Conservation (phyloP, 192 early-diverging fungal species). For the Coemansia sp. region DNA sequence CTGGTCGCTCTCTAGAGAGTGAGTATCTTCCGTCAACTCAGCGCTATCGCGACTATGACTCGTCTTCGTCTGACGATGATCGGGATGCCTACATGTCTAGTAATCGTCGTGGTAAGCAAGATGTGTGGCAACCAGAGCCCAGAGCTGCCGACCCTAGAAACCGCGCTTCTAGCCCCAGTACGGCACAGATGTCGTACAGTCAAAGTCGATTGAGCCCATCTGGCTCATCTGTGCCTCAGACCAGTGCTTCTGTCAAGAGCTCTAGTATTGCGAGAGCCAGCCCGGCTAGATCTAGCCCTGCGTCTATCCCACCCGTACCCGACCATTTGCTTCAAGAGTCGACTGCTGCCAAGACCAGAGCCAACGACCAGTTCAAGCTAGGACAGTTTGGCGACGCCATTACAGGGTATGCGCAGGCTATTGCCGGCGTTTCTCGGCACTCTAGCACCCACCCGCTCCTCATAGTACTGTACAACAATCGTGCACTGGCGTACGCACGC, state of each 20-base stretch:
- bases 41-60: constrained; percentile 32
- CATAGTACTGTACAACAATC: constrained; percentile 80
- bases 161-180: background rate
- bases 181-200: background rate
- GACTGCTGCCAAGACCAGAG: constrained; percentile 58
- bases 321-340: constrained; percentile 16
- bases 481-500: constrained; percentile 79
- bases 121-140: background rate
- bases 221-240: background rate
- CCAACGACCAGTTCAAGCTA: constrained; percentile 85
- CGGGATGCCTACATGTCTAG: constrained; percentile 31
- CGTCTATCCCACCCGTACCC: constrained; percentile 21
- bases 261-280: background rate
- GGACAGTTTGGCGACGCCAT: constrained; percentile 90
- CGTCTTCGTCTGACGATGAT: constrained; percentile 37
- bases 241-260: background rate
- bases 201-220: background rate
- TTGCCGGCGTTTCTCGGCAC: constrained; percentile 58
- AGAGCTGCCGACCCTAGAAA: background rate
- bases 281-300: background rate
- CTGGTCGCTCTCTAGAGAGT: background rate
- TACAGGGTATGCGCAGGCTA: constrained; percentile 67
- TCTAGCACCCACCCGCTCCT: constrained; percentile 63
- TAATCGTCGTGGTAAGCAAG: constrained; percentile 22
- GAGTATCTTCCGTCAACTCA: constrained; percentile 14